phyloP scores from a whole-genome alignment of 345 rosid genomes.

The Citrus australasica region DNA sequence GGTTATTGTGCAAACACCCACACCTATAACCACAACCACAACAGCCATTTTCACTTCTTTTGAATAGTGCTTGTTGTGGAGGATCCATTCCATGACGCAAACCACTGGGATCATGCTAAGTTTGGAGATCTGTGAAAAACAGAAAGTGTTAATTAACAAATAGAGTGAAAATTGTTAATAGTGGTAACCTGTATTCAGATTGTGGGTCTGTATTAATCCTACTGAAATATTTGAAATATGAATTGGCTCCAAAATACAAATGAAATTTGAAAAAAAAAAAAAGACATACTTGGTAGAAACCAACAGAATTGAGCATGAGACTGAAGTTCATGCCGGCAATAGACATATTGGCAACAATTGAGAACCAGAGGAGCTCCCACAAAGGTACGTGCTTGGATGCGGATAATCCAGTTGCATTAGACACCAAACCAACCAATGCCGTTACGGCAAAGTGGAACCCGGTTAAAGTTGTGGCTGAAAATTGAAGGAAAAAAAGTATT shows the following conservation, averaged over 20 bases:
- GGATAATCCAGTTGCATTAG: constrained; percentile 84
- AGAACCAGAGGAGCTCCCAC: constrained; percentile 99
- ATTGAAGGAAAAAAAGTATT: not conserved
- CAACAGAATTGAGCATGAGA: constrained; percentile 94
- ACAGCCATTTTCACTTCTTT: constrained; percentile 78
- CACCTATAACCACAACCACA: constrained; percentile 82
- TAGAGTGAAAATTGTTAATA: not conserved
- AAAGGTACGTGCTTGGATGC: constrained; percentile 73
- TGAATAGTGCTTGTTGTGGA: constrained; percentile 75
- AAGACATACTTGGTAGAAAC: constrained; percentile 69
- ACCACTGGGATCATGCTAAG: constrained; percentile 98
- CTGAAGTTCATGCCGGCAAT: constrained; percentile 91
- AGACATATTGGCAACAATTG: constrained; percentile 75
- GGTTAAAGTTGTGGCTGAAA: constrained; percentile 78
- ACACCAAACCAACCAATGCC: constrained; percentile 79
- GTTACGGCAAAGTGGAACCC: constrained; percentile 92
- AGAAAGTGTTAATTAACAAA: not conserved
- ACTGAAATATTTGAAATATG: not conserved
- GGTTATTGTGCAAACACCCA: constrained; percentile 90
- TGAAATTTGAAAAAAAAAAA: not conserved
- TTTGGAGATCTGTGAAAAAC: constrained; percentile 66
- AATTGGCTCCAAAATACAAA: not conserved
- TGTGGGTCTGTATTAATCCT: not conserved
- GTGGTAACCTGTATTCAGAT: not conserved
- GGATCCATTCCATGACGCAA: constrained; percentile 91